Evolutionary conservation across 78 protist genomes (phyloP), one percentile per base, ranked within the genome.

Genomic region (Cavenderia fasciculata): DNA sequence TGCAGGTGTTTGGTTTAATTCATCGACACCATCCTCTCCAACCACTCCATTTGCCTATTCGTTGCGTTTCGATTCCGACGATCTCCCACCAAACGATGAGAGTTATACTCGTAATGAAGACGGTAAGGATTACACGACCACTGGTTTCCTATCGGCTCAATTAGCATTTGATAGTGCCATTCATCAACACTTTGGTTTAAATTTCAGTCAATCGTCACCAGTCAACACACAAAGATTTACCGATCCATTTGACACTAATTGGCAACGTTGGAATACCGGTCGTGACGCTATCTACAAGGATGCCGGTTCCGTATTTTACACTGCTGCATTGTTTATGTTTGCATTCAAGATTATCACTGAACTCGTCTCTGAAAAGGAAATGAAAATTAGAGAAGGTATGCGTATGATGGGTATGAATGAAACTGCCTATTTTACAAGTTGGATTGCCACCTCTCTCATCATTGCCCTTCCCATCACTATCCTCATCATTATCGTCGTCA

Each of bases 311-410:
- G 61, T 59, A 1, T 75, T 75, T 44, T 29, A 59, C 16, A 33
- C 86, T 4, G 72, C 86, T 31, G 70, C 62, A 3, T 5, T 75
- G 23, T 44, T 75, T 3, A 59, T 75, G 21, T 62, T 62, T 27
- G 5, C 36, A 8, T 62, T 62, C 36, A 4, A 12, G 4, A 5
- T 62, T 29, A 36, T 27, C 21, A 74, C 85, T 0, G 85, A 74
- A 2, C 46, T 74, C 0, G 68, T 74, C 0, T 18, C 38, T 0
- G 85, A 74, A 43, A 74, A 74, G 11, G 85, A 74, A 43, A 74
- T 68, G 0, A 74, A 74, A 8, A 74, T 74, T 25, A 23, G 85
- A 27, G 85, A 74, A 18, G 85, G 85, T 29, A 74, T 74, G 85
- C 51, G 43, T 14, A 74, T 74, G 52, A 74, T 74, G 85, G 85